Percentiles rank a stretch among this genome's conserved stretches.
Conservation (phyloP, 2,329 filamentous ascomycete genomes). For the Phialophora tarda region DNA sequence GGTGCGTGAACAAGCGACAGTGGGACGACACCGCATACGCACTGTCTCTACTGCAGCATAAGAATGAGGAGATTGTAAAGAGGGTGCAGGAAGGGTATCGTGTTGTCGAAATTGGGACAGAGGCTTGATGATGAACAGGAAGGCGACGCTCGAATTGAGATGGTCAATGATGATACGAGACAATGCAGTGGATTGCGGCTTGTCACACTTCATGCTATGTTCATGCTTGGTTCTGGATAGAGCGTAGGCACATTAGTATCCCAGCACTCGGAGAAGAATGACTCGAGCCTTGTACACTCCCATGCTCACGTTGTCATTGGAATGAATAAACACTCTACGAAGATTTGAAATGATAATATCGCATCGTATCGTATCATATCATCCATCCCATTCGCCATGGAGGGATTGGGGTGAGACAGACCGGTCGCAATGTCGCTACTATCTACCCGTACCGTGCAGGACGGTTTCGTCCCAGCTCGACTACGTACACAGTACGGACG, state of each 20-base stretch:
- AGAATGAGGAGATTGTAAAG: conserved; percentile 53
- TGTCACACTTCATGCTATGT: neutral
- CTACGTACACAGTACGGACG: no score
- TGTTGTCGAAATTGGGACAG: conserved; percentile 69
- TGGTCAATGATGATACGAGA: neutral
- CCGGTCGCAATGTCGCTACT: no score
- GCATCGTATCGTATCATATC: no score
- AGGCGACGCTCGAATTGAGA: neutral
- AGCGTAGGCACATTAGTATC: neutral
- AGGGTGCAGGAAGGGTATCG: conserved; percentile 57
- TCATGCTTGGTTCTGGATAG: neutral
- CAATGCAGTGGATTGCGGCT: neutral
- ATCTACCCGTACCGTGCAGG: no score
- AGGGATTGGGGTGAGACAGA: no score
- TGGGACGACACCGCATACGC: conserved; percentile 98
- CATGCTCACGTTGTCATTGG: no score
- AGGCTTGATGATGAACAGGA: conserved; percentile 53
- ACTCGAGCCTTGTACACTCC: no score
- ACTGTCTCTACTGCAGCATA: conserved; percentile 82
- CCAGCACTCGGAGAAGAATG: no score
- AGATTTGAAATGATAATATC: no score
- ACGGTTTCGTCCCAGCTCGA: no score
- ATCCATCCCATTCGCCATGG: no score
- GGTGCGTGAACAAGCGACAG: conserved; percentile 90
- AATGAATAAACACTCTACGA: no score